Percentiles rank a stretch among this genome's conserved stretches.
phyloP scores from a whole-genome alignment of 169 alveolate species.

The Babesia divergens region DNA sequence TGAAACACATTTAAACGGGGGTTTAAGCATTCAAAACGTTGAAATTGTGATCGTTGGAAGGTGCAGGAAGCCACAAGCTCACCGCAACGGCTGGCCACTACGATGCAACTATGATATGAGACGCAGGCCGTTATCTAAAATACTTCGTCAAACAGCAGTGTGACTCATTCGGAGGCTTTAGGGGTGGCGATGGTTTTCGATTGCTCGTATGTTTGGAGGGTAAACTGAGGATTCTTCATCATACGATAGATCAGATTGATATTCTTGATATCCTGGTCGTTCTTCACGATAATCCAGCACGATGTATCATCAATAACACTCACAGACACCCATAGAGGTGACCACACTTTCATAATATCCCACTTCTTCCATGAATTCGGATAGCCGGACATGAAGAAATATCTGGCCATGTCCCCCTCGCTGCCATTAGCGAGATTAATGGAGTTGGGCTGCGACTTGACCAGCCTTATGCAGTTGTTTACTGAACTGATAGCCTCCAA shows the following conservation, averaged over 20 bases:
- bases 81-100: not conserved
- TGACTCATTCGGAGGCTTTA: too few relatives aligned
- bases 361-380: conserved; percentile 83
- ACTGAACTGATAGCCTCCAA: conserved; percentile 45
- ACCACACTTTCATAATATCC: conserved; percentile 85
- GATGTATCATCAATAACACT: conserved; percentile 77
- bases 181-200: conserved; percentile 12
- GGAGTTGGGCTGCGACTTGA: conserved; percentile 81
- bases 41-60: too few relatives aligned
- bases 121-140: too few relatives aligned
- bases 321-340: conserved; percentile 83
- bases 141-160: too few relatives aligned
- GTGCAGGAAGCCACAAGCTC: too few relatives aligned
- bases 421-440: conserved; percentile 71
- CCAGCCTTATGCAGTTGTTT: conserved; percentile 73
- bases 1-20: too few relatives aligned
- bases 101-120: too few relatives aligned
- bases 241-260: conserved; percentile 75
- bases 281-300: conserved; percentile 83
- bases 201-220: conserved; percentile 73
- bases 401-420: conserved; percentile 80
- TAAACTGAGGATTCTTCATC: conserved; percentile 79
- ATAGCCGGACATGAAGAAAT: conserved; percentile 78
- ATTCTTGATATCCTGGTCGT: conserved; percentile 80
- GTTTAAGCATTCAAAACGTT: too few relatives aligned